These are phyloP conservation scores for Alternaria sp. DNA, from an alignment of 2,329 filamentous ascomycete species.

Conservation along the genomic window DNA sequence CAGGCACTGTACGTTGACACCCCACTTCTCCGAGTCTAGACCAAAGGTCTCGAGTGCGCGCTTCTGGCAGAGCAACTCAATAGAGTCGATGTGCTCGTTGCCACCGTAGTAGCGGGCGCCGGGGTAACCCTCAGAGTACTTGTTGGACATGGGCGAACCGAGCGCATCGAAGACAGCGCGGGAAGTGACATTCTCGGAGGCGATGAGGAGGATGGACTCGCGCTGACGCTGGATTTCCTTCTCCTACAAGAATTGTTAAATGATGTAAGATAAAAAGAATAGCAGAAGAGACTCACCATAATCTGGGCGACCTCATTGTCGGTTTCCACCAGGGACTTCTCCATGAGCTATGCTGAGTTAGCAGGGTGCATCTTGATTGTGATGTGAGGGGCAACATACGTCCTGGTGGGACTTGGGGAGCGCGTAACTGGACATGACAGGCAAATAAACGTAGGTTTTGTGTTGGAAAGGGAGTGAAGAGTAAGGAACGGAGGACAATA, in stretches of 20 bases:
- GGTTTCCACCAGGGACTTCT: constrained; percentile 89
- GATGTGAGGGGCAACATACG: constrained; percentile 55
- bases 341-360: constrained; percentile 78
- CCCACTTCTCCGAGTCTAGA: constrained; percentile 86
- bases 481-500: constrained; percentile 10
- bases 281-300: constrained; percentile 72
- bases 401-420: constrained; percentile 72
- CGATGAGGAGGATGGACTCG: constrained; percentile 81
- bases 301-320: constrained; percentile 96
- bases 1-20: constrained; percentile 89
- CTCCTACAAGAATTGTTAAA: constrained; percentile 64
- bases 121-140: constrained; percentile 98
- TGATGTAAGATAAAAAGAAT: neutral
- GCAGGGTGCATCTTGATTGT: constrained; percentile 23
- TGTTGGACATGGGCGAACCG: constrained; percentile 74
- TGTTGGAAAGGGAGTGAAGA: neutral
- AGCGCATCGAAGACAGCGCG: constrained; percentile 52
- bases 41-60: constrained; percentile 88
- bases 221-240: constrained; percentile 95
- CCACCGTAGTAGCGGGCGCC: constrained; percentile 96
- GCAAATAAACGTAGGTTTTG: constrained; percentile 17
- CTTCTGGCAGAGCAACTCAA: constrained; percentile 88
- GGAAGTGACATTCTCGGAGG: constrained; percentile 53
- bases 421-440: constrained; percentile 63
- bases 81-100: constrained; percentile 93